These are phyloP conservation scores for Chimonanthus praecox DNA, from an alignment of 164 flowering plant genomes.

Conservation along the genomic window DNA sequence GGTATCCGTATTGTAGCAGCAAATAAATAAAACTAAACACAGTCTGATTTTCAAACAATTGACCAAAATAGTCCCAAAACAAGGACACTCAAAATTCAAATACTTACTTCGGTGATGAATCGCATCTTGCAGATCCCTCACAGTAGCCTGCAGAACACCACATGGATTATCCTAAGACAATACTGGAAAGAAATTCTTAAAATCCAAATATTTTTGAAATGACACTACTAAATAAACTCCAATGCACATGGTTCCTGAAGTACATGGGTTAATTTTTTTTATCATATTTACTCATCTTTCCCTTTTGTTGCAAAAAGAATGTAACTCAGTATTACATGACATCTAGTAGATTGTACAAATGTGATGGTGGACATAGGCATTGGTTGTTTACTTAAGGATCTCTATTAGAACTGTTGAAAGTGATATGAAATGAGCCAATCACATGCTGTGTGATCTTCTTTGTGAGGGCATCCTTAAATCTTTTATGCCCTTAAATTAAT, in stretches of 20 bases:
- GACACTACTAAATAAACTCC: not conserved
- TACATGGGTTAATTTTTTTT: not conserved
- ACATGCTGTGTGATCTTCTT: no score
- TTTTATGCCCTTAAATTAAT: no score
- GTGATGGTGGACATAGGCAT: not conserved
- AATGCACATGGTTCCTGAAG: not conserved
- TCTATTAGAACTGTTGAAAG: not conserved
- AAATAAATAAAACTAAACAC: no score
- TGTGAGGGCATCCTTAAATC: no score
- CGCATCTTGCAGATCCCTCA: conserved; percentile 83
- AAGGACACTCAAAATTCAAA: no score
- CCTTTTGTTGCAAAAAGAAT: not conserved
- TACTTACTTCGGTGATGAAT: conserved; percentile 72
- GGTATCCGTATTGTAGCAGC: no score
- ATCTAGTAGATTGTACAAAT: not conserved
- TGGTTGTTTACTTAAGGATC: not conserved
- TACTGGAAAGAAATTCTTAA: not conserved
- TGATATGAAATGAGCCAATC: not conserved
- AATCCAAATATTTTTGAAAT: not conserved
- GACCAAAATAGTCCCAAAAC: no score
- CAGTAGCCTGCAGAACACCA: conserved; percentile 62
- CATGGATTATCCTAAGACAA: not conserved
- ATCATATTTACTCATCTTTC: no score
- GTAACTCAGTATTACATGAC: not conserved
- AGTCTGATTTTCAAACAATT: no score